These are phyloP conservation scores for Coriaria nepalensis DNA, from an alignment of 306 rosid species.

Conservation along the genomic window DNA sequence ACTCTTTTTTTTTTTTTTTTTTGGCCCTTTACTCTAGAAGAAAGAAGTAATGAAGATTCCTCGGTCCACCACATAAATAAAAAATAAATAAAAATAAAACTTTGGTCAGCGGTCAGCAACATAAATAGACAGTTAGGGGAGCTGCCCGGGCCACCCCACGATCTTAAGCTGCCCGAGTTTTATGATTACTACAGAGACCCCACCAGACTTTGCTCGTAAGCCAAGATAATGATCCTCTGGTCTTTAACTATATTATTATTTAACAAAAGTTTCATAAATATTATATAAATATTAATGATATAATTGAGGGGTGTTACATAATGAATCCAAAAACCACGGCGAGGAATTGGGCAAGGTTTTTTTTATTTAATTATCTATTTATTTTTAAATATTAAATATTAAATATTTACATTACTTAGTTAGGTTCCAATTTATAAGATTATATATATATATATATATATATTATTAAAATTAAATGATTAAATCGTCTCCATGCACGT, in stretches of 20 bases:
- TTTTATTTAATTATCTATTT: background rate
- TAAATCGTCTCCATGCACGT: constrained; percentile 48
- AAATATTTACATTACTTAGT: too few species aligned
- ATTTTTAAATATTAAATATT: constrained; percentile 1
- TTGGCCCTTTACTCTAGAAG: constrained; percentile 19
- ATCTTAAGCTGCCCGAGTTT: constrained; percentile 35
- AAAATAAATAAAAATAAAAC: background rate
- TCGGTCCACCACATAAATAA: too few species aligned
- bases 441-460: too few species aligned
- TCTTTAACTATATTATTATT: constrained; percentile 23
- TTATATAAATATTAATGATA: background rate
- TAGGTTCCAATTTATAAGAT: too few species aligned
- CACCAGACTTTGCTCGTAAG: constrained; percentile 67
- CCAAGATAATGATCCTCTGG: constrained; percentile 54
- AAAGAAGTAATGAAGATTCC: constrained; percentile 12
- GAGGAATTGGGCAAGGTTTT: constrained; percentile 28
- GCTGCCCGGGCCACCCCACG: constrained; percentile 49
- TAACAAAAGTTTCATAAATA: too few species aligned
- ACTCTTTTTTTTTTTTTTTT: too few species aligned
- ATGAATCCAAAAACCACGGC: constrained; percentile 72
- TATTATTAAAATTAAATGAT: too few species aligned
- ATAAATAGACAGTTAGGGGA: constrained; percentile 3
- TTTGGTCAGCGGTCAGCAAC: constrained; percentile 49
- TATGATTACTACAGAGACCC: constrained; percentile 54
- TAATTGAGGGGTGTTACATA: background rate